Percentiles rank a stretch among this genome's conserved stretches.
Conservation (phyloP, 2,329 filamentous ascomycete genomes). For the Aspergillus eucalypticola region DNA sequence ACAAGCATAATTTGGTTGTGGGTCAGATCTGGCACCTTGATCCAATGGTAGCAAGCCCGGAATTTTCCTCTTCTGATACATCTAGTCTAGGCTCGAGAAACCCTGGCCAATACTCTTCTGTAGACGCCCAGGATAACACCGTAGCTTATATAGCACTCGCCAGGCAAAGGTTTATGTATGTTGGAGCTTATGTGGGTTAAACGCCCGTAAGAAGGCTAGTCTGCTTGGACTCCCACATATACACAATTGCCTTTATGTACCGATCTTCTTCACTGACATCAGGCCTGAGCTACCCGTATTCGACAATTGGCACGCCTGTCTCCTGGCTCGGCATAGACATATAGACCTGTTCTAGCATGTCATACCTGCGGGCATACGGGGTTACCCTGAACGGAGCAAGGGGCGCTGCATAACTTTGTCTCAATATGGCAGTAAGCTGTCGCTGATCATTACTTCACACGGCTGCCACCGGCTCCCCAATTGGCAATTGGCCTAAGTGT, state of each 20-base stretch:
- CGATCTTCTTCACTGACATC: too few relatives aligned
- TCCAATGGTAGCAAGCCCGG: background rate
- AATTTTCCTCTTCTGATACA: background rate
- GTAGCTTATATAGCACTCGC: background rate
- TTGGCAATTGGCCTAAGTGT: too few relatives aligned
- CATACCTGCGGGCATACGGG: background rate
- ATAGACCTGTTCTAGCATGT: background rate
- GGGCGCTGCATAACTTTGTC: background rate
- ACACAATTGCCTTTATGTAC: too few relatives aligned
- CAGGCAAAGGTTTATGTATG: too few relatives aligned
- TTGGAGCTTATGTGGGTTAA: too few relatives aligned
- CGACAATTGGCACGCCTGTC: background rate
- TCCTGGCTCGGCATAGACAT: background rate
- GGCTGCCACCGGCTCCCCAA: background rate
- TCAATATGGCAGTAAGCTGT: too few relatives aligned
- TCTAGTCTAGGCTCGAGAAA: background rate
- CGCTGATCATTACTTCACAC: background rate
- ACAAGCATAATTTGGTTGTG: background rate
- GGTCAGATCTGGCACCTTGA: background rate
- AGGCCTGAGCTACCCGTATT: too few relatives aligned
- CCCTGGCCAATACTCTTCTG: background rate
- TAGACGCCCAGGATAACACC: background rate
- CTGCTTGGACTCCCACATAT: too few relatives aligned
- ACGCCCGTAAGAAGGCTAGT: too few relatives aligned
- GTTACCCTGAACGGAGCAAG: background rate